Evolutionary conservation across 2,329 filamentous ascomycete species (phyloP), one percentile per base, ranked within the genome.

Genomic region (Hypoxylon sp.): DNA sequence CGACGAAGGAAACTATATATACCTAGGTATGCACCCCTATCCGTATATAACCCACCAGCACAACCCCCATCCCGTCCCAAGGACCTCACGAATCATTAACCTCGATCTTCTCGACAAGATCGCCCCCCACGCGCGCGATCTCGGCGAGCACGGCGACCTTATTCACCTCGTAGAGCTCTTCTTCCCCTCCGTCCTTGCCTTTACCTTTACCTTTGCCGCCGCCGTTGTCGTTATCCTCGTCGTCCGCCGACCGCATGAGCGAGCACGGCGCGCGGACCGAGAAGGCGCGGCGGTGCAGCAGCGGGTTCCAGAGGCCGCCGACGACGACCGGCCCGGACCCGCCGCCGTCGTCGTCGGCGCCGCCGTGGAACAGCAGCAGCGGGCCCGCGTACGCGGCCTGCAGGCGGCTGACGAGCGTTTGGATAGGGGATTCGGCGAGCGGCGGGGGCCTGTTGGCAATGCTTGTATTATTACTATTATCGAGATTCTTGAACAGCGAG

Each of bases 341-440:
- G n/a, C n/a, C n/a, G n/a, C n/a, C n/a, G n/a, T n/a, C 80, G 20
- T 86, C 81, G 1, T 80, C 78, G 1, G 79, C 72, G 3, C 77
- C 80, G 26, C 92, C 88, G 62, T 87, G 83, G 79, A 98, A 97
- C 74, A 97, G 91, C 2, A 97, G 78, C 27, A 96, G 77, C 2
- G 85, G 83, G 29, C 87, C 83, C 3, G 83, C 82, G 70, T 92
- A 97, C 2, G 86, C 72, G 3, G 76, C 77, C 62, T 85, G 79
- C 10, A 98, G 77, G 67, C 95, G 90, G 13, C 79, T 75, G 13
- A 92, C 74, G 55, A 94, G 87, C 7, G 86, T 78, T 7, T 78
- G 75, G 1, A 87, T 78, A 0, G 89, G 84, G n/a, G 88, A 80
- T 18, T 83, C 82, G 2, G 85, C 83, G 3, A 88, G 68, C 27